Evolutionary conservation across 202 grass and related monocot genomes (phyloP).

Genomic region (Bolboschoenoplectus hybrid): DNA sequence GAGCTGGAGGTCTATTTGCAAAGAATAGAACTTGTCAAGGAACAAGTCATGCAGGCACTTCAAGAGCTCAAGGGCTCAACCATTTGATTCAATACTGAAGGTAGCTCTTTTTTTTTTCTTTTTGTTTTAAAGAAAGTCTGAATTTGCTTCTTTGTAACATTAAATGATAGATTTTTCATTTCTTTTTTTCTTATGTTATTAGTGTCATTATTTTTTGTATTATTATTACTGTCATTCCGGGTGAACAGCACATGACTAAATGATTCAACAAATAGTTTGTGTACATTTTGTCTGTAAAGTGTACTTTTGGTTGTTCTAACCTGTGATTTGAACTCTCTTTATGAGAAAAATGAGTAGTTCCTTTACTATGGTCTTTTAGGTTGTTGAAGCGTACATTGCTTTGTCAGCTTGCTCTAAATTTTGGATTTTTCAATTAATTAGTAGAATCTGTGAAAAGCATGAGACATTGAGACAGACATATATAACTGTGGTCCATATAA

Average conservation of each 20-base stretch:
- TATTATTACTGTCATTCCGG: conserved; percentile 15
- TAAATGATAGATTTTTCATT: conserved; percentile 33
- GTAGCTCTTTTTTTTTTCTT: background rate
- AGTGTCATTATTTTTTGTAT: conserved; percentile 32
- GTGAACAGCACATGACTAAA: conserved; percentile 26
- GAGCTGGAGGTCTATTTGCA: conserved; percentile 95
- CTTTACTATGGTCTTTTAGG: background rate
- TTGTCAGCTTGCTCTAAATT: background rate
- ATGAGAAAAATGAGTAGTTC: background rate
- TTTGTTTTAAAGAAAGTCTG: conserved; percentile 11
- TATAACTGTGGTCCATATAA: conserved; percentile 20
- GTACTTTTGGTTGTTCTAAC: conserved; percentile 22
- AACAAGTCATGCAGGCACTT: conserved; percentile 64
- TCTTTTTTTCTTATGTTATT: conserved; percentile 12
- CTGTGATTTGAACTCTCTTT: background rate
- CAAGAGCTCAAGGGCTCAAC: conserved; percentile 62
- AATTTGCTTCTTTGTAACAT: conserved; percentile 38
- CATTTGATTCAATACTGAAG: conserved; percentile 28
- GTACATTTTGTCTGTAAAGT: background rate
- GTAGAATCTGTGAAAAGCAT: background rate
- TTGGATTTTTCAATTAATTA: conserved; percentile 24
- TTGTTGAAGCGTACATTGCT: background rate
- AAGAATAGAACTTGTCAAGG: conserved; percentile 80
- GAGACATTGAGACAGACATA: background rate
- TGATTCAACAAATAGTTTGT: conserved; percentile 16